Conservation (phyloP, 176 grass and related monocot species). For the Triticum turgidum region DNA sequence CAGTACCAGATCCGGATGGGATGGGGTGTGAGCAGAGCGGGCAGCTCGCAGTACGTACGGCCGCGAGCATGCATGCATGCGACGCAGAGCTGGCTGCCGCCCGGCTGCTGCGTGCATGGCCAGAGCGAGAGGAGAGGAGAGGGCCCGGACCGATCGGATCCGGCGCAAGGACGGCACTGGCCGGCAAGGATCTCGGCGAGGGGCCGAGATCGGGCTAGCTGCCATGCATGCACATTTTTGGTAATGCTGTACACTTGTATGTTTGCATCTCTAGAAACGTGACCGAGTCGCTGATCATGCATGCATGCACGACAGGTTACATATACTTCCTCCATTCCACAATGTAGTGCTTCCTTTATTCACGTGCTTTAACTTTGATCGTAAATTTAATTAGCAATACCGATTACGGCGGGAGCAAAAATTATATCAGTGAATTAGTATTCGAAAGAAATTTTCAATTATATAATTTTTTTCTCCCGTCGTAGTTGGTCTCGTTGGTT, state of each 20-base stretch:
- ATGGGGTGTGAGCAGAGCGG: neutral
- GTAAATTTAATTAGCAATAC: too few relatives aligned
- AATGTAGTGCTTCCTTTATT: too few relatives aligned
- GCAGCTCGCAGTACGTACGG: neutral
- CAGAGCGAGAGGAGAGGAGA: conserved; percentile 20
- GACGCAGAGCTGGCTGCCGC: neutral
- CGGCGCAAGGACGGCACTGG: conserved; percentile 3
- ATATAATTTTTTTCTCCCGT: too few relatives aligned
- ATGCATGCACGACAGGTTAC: too few relatives aligned
- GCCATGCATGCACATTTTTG: neutral
- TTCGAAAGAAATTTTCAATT: too few relatives aligned
- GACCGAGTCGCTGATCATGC: too few relatives aligned
- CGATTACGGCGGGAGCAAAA: too few relatives aligned
- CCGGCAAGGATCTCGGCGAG: neutral
- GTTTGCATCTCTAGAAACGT: neutral
- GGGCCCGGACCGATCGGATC: conserved; percentile 25
- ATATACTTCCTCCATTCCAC: too few relatives aligned
- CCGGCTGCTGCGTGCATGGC: neutral
- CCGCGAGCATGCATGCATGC: neutral
- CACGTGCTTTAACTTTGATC: too few relatives aligned
- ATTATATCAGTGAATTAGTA: too few relatives aligned
- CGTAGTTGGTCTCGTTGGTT: too few relatives aligned
- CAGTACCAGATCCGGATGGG: conserved; percentile 6
- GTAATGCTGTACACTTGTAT: conserved; percentile 9
- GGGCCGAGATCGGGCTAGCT: neutral